Conservation (phyloP, 2,329 filamentous ascomycete genomes). For the Sclerotinia nivalis region DNA sequence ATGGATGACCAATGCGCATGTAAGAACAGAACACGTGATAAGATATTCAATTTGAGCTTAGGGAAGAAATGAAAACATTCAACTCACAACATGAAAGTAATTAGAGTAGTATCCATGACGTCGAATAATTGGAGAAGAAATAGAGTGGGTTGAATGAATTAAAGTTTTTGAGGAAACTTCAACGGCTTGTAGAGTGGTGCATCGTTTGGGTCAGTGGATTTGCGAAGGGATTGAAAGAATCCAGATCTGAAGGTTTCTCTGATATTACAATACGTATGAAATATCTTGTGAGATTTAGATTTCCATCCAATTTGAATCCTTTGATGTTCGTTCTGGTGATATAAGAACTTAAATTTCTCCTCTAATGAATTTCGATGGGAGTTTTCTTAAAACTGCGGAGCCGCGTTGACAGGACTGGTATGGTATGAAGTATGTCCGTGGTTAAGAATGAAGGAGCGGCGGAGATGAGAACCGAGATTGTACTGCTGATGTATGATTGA, state of each 20-base stretch:
- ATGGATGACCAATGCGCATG: conserved; percentile 14
- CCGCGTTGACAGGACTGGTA: neutral
- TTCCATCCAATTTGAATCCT: neutral
- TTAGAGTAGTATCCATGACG: conserved; percentile 56
- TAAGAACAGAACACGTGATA: neutral
- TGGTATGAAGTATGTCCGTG: neutral
- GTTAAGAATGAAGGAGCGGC: neutral
- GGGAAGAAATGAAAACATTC: neutral
- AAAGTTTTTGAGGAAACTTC: conserved; percentile 11
- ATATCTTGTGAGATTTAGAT: neutral
- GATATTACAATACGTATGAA: conserved; percentile 4
- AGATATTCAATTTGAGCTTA: neutral
- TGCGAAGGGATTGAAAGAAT: neutral
- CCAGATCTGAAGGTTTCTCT: neutral
- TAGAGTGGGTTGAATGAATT: neutral
- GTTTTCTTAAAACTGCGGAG: neutral
- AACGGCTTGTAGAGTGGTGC: neutral
- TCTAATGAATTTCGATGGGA: neutral
- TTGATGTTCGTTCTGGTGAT: neutral
- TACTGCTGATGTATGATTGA: neutral
- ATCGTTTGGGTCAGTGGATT: neutral
- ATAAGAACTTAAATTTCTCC: neutral
- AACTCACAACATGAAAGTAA: conserved; percentile 65
- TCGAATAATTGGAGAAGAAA: conserved; percentile 27
- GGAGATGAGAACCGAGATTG: neutral